Base-by-base conservation (phyloP, 169 alveolate genomes). In the Cryptosporidium bovis region DNA sequence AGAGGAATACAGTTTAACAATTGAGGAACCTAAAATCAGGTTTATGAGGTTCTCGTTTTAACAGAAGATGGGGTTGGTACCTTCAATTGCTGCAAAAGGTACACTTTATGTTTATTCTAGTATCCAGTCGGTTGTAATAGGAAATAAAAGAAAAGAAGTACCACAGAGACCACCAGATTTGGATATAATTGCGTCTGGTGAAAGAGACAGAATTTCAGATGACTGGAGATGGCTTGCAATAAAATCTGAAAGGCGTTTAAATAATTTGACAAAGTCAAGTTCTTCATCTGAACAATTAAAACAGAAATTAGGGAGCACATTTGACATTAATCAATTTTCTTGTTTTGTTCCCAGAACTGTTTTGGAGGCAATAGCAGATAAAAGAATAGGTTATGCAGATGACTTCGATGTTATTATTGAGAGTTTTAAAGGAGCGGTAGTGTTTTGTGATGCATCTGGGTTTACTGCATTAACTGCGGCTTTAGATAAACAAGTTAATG, bases 381-480 rank as follows among this genome's bases (percentile, higher is more conserved):
- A 77, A 51, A 83, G 94, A 64, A 92, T 92, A 60, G 82, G 93
- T 51, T 90, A 85, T 71, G 67, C 94, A 55, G 94, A 92, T 44
- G 93, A 92, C 64, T 92, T 92, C 51, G 95, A 92, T 36, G 91
- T 92, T 13, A 85, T 77, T 51, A 90, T 92, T 33, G 95, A 92
- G 50, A 82, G 83, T 51, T 92, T 90, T 82, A 91, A 89, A 31
- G 95, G 92, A n/a, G 95, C 95, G 4, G 93, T 92, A n/a, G 92
- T 91, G 60, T 94, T 94, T 69, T 93, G 95, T 67, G 96, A 94
- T 51, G 95, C 93, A 7, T 91, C 95, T 18, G 96, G 96, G 4
- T 94, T 94, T 55, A 93, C 96, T 16, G 92, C 93, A 34, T 65
- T 94, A 64, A 94, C 95, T 1, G 95, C 93, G 66, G 92, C 93